Evolutionary conservation across 495 filamentous ascomycete species (phyloP).

Genomic region (Talaromyces adpressus): DNA sequence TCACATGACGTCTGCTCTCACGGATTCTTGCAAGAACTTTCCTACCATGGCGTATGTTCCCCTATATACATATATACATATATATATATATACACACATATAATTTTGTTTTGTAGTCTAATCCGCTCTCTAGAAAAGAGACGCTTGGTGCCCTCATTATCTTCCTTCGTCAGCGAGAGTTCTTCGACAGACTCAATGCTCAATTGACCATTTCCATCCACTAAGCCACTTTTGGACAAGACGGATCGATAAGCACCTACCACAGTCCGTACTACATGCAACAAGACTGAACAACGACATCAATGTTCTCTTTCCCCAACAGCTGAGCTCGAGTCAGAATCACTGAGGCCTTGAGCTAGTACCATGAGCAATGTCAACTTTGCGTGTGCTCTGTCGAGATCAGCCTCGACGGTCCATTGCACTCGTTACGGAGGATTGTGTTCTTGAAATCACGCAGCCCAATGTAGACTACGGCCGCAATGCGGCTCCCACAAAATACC

Average conservation of each 20-base stretch:
- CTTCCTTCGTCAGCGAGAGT: not conserved
- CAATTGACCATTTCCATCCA: not conserved
- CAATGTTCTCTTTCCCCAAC: not conserved
- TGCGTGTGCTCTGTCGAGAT: conserved; percentile 45
- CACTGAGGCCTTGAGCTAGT: not conserved
- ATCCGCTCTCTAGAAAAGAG: not conserved
- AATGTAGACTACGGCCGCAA: conserved; percentile 34
- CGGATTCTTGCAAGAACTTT: not conserved
- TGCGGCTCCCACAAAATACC: conserved; percentile 31
- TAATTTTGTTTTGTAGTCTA: not conserved
- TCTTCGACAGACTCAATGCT: too few relatives aligned
- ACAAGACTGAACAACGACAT: not conserved
- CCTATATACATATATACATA: not conserved
- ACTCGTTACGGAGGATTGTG: conserved; percentile 68
- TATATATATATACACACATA: not conserved
- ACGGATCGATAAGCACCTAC: not conserved
- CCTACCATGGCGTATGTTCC: not conserved
- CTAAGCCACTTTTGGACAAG: not conserved
- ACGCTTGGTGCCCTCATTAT: too few relatives aligned
- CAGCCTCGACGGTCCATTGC: conserved; percentile 81
- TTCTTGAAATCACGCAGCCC: conserved; percentile 65
- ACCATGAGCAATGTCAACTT: conserved; percentile 27
- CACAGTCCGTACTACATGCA: not conserved
- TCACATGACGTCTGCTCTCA: not conserved
- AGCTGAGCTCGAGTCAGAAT: not conserved